Percentiles rank a stretch among this genome's conserved stretches.
These are phyloP conservation scores for Carex parvula DNA, from an alignment of 176 grass and related monocot genomes.

Conservation along the genomic window DNA sequence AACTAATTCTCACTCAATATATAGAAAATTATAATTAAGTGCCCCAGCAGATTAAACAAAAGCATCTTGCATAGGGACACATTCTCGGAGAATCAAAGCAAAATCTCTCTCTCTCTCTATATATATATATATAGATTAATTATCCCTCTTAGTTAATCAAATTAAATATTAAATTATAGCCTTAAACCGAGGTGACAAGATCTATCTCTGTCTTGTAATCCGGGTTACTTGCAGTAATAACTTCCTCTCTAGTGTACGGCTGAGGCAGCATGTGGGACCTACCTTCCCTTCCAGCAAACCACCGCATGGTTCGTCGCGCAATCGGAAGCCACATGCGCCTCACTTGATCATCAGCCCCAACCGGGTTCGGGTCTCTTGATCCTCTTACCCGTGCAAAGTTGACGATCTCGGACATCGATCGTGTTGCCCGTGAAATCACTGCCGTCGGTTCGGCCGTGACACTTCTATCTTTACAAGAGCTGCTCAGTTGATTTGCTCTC, in stretches of 20 bases:
- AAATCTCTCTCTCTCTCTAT: no score
- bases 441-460: constrained; percentile 26
- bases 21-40: not conserved
- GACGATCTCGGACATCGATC: constrained; percentile 93
- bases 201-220: constrained; percentile 16
- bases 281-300: constrained; percentile 44
- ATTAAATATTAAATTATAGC: not conserved
- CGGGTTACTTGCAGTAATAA: not conserved
- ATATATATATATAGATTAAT: not conserved
- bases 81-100: not conserved
- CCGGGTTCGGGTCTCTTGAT: constrained; percentile 18
- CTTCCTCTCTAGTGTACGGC: not conserved
- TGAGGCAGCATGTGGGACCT: not conserved
- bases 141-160: not conserved
- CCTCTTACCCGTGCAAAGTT: constrained; percentile 45
- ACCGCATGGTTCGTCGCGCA: constrained; percentile 63
- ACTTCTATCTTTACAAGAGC: not conserved
- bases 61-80: constrained; percentile 3
- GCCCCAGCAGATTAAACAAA: constrained; percentile 1
- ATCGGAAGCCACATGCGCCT: constrained; percentile 64
- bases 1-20: not conserved
- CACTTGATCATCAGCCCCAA: constrained; percentile 37
- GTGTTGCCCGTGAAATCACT: constrained; percentile 37
- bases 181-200: constrained; percentile 16
- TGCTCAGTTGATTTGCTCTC: constrained; percentile 6